Conservation (phyloP, 495 filamentous ascomycete species). For the Clavariopsis aquatica region DNA sequence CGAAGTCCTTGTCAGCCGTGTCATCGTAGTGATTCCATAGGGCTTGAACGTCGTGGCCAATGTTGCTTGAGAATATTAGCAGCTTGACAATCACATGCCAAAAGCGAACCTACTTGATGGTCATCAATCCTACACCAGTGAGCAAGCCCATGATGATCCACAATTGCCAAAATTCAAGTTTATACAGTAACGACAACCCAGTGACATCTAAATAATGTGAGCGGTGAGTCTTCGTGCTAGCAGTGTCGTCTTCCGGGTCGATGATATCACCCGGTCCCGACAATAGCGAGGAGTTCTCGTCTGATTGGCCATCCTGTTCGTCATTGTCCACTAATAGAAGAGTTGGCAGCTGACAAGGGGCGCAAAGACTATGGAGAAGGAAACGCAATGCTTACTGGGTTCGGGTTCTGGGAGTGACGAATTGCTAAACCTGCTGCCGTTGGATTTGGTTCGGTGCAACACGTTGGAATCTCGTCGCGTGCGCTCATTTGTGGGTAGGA, state of each 20-base stretch:
- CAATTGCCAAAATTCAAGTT: constrained; percentile 84
- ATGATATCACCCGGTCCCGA: constrained; percentile 54
- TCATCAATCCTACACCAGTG: constrained; percentile 94
- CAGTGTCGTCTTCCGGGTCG: constrained; percentile 47
- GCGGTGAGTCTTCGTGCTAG: constrained; percentile 57
- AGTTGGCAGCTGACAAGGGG: constrained; percentile 35
- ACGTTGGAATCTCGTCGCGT: constrained; percentile 56
- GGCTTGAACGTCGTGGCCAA: constrained; percentile 82
- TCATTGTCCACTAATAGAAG: constrained; percentile 27
- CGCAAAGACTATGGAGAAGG: constrained; percentile 11
- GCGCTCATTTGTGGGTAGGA: constrained; percentile 56
- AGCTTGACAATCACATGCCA: neutral
- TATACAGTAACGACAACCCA: constrained; percentile 73
- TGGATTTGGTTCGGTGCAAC: constrained; percentile 64
- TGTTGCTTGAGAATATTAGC: constrained; percentile 64
- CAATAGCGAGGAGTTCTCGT: constrained; percentile 85
- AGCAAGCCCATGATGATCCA: constrained; percentile 83
- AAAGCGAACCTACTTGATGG: constrained; percentile 80
- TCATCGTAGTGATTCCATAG: constrained; percentile 84
- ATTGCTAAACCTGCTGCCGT: constrained; percentile 43
- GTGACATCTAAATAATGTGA: constrained; percentile 84
- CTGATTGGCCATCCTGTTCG: constrained; percentile 46
- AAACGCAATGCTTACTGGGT: constrained; percentile 33
- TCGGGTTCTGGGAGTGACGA: constrained; percentile 19
- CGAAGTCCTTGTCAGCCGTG: constrained; percentile 68